Evolutionary conservation across 768 basidiomycete species (phyloP).

Genomic region (Pisolithus microcarpus): DNA sequence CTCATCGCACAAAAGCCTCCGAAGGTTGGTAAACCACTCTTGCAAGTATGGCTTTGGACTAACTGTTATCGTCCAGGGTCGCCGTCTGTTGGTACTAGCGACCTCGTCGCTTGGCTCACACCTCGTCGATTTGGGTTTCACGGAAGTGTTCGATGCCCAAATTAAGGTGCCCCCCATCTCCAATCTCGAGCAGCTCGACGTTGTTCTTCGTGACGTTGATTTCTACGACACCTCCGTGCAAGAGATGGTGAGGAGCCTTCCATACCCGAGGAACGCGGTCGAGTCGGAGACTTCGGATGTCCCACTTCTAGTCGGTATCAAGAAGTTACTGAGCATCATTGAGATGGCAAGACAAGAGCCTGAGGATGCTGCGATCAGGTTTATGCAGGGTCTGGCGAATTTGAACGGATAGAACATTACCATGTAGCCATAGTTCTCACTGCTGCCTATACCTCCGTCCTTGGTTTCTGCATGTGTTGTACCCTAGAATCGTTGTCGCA

Average conservation of each 20-base stretch:
- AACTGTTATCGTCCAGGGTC: slow-evolving; percentile 48
- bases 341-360: slow-evolving; percentile 99
- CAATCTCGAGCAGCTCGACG: slow-evolving; percentile 61
- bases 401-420: slow-evolving; percentile 21
- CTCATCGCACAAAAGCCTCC: slow-evolving; percentile 86
- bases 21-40: slow-evolving; percentile 49
- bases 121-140: slow-evolving; percentile 79
- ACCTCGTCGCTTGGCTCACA: slow-evolving; percentile 87
- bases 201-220: slow-evolving; percentile 70
- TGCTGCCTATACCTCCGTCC: not conserved
- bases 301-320: slow-evolving; percentile 78
- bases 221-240: slow-evolving; percentile 55
- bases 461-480: not conserved
- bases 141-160: slow-evolving; percentile 86
- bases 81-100: slow-evolving; percentile 84
- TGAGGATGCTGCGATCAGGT: slow-evolving; percentile 66
- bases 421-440: not conserved
- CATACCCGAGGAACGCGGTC: slow-evolving; percentile 39
- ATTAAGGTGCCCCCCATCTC: slow-evolving; percentile 79
- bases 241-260: slow-evolving; percentile 56
- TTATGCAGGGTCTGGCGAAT: slow-evolving; percentile 58
- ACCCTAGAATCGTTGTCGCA: slow-evolving; percentile 5
- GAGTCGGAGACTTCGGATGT: slow-evolving; percentile 38
- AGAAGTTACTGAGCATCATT: slow-evolving; percentile 82
- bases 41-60: not conserved